A percentile compares a stretch with the other conserved stretches of the same genome.
phyloP scores from a whole-genome alignment of 2,329 filamentous ascomycete species.

The Whalleya microplaca region DNA sequence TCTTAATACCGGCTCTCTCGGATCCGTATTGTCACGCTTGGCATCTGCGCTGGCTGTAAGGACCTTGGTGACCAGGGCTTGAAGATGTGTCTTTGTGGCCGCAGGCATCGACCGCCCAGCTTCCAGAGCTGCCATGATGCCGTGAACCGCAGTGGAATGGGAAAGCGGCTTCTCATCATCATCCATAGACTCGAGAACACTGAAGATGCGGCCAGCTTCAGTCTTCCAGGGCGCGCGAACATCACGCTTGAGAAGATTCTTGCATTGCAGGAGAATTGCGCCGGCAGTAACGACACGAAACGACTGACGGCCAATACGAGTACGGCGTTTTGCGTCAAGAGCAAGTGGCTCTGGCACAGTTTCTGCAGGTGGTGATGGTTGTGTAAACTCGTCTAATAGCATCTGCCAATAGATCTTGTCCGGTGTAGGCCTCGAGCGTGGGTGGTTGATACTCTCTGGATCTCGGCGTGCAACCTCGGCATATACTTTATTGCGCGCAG shows the following conservation, averaged over 20 bases:
- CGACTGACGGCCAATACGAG: constrained; percentile 58
- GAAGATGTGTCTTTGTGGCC: constrained; percentile 63
- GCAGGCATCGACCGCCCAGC: constrained; percentile 65
- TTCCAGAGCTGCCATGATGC: constrained; percentile 65
- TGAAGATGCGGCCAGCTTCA: constrained; percentile 72
- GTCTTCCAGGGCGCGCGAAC: constrained; percentile 77
- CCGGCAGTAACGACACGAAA: constrained; percentile 73
- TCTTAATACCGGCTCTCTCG: constrained; percentile 62
- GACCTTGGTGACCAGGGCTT: constrained; percentile 61
- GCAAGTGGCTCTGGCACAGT: constrained; percentile 74
- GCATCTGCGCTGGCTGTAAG: constrained; percentile 54
- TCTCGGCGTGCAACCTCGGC: constrained; percentile 71
- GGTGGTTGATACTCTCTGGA: constrained; percentile 66
- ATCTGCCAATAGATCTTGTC: constrained; percentile 77
- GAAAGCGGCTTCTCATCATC: constrained; percentile 51
- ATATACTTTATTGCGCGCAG: constrained; percentile 65
- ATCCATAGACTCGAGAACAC: constrained; percentile 63
- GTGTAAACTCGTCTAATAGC: constrained; percentile 75
- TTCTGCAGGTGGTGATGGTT: constrained; percentile 57
- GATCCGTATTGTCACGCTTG: constrained; percentile 44
- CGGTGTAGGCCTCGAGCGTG: constrained; percentile 64
- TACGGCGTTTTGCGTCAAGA: constrained; percentile 68
- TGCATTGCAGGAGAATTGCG: constrained; percentile 76
- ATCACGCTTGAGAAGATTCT: constrained; percentile 82
- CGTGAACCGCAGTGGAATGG: constrained; percentile 54